Percentiles rank a stretch among this genome's conserved stretches.
Evolutionary conservation across 345 rosid species (phyloP).

Genomic region (Ceriops decandra): DNA sequence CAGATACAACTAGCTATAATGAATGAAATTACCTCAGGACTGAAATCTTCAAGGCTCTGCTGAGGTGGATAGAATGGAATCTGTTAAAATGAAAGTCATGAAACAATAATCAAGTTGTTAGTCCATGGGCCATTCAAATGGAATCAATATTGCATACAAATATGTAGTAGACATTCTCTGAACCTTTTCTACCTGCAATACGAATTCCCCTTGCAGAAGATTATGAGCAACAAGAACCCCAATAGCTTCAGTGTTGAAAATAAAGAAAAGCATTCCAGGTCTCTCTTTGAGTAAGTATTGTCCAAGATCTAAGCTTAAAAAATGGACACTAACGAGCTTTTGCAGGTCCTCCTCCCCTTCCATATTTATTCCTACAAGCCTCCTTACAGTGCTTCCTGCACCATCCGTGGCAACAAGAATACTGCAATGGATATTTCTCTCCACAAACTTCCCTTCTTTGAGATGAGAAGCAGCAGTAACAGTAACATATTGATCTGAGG

Average conservation of each 20-base stretch:
- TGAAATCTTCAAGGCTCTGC: conserved; percentile 72
- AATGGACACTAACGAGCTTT: conserved; percentile 86
- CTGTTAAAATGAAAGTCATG: conserved; percentile 28
- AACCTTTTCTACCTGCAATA: conserved; percentile 63
- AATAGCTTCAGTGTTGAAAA: conserved; percentile 81
- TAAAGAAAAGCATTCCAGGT: conserved; percentile 90
- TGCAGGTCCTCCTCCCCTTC: conserved; percentile 80
- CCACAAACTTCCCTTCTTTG: conserved; percentile 42
- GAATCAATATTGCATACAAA: conserved; percentile 7
- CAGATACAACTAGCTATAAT: neutral
- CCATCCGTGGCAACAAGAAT: conserved; percentile 86
- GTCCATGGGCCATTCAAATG: neutral
- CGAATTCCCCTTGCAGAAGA: conserved; percentile 80
- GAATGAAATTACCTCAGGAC: conserved; percentile 49
- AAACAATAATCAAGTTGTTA: conserved; percentile 13
- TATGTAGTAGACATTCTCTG: neutral
- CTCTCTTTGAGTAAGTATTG: conserved; percentile 55
- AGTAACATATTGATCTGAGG: conserved; percentile 39
- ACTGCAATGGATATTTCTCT: conserved; percentile 53
- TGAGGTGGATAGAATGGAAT: conserved; percentile 94
- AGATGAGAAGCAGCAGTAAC: conserved; percentile 56
- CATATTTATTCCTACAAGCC: conserved; percentile 54
- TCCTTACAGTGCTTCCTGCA: conserved; percentile 76
- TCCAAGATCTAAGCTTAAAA: conserved; percentile 77
- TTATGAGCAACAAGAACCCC: conserved; percentile 98